Conservation (phyloP, 2,329 filamentous ascomycete species). For the Alternaria novae-zelandiae region DNA sequence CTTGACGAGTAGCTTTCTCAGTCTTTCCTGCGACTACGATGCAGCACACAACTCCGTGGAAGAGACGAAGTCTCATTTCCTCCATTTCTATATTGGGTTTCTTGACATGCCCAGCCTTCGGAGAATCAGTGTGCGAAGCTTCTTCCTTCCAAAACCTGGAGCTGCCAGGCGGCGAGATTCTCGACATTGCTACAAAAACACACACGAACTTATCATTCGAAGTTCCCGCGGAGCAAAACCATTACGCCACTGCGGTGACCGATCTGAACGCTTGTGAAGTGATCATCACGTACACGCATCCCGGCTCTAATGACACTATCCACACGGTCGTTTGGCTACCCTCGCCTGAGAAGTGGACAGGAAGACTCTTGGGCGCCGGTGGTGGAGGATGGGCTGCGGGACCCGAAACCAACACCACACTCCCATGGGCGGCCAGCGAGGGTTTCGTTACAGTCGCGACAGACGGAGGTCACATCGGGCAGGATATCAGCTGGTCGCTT, state of each 20-base stretch:
- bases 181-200: slow-evolving; percentile 4
- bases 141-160: slow-evolving; percentile 5
- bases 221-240: slow-evolving; percentile 10
- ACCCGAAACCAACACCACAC: slow-evolving; percentile 13
- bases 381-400: slow-evolving; percentile 29
- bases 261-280: slow-evolving; percentile 43
- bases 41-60: neutral
- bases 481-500: slow-evolving; percentile 12
- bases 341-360: slow-evolving; percentile 24
- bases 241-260: slow-evolving; percentile 11
- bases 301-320: slow-evolving; percentile 23
- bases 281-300: slow-evolving; percentile 41
- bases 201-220: slow-evolving; percentile 7
- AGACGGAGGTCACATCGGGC: slow-evolving; percentile 25
- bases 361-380: slow-evolving; percentile 27
- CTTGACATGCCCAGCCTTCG: neutral
- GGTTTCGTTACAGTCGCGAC: slow-evolving; percentile 32
- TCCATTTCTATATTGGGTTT: neutral
- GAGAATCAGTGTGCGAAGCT: neutral
- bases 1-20: neutral
- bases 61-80: neutral
- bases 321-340: slow-evolving; percentile 29
- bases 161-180: slow-evolving; percentile 1
- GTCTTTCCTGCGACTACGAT: neutral
- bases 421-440: slow-evolving; percentile 19